Evolutionary conservation across 805 yeast species (phyloP).

Genomic region (Teunomyces panamensis): DNA sequence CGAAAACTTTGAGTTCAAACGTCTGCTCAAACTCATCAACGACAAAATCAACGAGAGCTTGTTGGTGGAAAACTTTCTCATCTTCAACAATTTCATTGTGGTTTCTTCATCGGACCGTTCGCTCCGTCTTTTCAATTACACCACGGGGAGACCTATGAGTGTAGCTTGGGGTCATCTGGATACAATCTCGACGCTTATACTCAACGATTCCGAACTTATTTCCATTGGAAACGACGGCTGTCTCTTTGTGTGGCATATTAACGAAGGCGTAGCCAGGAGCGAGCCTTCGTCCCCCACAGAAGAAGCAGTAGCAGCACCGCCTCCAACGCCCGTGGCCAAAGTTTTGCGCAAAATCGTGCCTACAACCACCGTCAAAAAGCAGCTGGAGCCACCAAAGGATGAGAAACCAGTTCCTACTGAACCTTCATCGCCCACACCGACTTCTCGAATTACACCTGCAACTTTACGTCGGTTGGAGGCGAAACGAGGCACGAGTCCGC

Average conservation of each 20-base stretch:
- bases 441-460: constrained; percentile 28
- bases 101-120: constrained; percentile 58
- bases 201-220: constrained; percentile 25
- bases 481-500: constrained; percentile 10
- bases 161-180: constrained; percentile 57
- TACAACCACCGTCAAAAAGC: constrained; percentile 1
- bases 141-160: constrained; percentile 45
- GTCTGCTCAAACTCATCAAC: constrained; percentile 41
- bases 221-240: constrained; percentile 55
- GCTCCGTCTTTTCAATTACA: constrained; percentile 46
- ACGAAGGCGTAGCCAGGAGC: neutral
- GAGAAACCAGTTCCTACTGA: neutral
- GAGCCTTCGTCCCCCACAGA: constrained; percentile 4
- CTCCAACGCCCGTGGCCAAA: constrained; percentile 21
- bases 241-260: constrained; percentile 45
- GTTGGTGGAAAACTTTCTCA: constrained; percentile 42
- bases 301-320: neutral
- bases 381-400: neutral
- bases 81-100: constrained; percentile 29
- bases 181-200: constrained; percentile 41
- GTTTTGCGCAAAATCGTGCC: constrained; percentile 35
- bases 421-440: neutral
- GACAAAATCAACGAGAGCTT: constrained; percentile 40
- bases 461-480: constrained; percentile 35
- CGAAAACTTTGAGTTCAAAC: constrained; percentile 28